Base-by-base conservation (phyloP, 2,329 filamentous ascomycete genomes). In the Talaromyces sp. region DNA sequence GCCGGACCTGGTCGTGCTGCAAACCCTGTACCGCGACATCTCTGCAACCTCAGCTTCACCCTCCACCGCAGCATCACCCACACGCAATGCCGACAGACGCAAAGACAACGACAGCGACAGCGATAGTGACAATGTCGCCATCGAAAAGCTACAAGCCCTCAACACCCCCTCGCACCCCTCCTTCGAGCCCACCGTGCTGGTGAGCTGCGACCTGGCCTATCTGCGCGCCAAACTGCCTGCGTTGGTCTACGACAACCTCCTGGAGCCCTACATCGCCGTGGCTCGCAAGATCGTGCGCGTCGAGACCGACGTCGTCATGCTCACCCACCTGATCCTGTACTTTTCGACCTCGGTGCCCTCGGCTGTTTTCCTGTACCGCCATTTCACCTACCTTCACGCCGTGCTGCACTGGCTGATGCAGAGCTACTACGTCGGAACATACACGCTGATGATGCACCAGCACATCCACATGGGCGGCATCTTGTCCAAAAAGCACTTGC, bases 361-460 rank as follows among this genome's bases (percentile, higher is more conserved):
- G 64, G 89, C 88, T 0, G 62, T 86, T 9, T 80, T 81, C 58
- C 79, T 93, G 13, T 90, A 85, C 73, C 79, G 81, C 66, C 77
- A 81, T 68, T 93, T 93, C 75, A 82, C 81, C 10, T 90, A 84
- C 76, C 65, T 83, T 41, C 90, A 92, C 72, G 90, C 82, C 10
- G 66, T 90, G 17, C 65, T 86, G 29, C 90, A 93, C 69, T 78
- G 81, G 58, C 68, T 83, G 10, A 86, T 91, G 79, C 85, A 89
- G 67, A 75, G 83, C 35, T 89, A 82, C 70, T 92, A 87, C 69
- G 84, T 86, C 57, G 89, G 89, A 8, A 80, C 86, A 1, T 93
- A 91, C 75, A 93, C 89, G 0, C 80, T 93, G 41, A 86, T 93
- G 84, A 89, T 90, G 82, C 90, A 93, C 68, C 89, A 93, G 69